Evolutionary conservation across 2,329 filamentous ascomycete genomes (phyloP), one percentile per base, ranked within the genome.

Genomic region (Phaeoacremonium minimum): DNA sequence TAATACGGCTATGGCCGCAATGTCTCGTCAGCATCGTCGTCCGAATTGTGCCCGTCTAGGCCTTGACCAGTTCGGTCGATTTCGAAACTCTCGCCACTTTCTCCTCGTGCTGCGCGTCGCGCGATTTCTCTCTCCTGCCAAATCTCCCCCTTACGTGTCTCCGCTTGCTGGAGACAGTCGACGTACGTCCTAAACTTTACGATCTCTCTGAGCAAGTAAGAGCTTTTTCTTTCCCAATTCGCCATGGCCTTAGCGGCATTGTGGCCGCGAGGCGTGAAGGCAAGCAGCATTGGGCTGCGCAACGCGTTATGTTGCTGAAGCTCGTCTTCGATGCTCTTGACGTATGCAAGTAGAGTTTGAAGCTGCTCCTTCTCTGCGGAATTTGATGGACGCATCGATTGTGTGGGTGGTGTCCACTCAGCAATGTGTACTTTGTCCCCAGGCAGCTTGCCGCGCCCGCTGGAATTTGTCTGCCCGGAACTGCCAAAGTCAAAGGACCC

Each of bases 131-230:
- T 61, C 57, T 83, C 79, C 4, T 59, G 56, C 47, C 88, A 85
- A 29, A 96, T 82, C 54, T 82, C 83, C 31, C 77, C 73, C 56
- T 85, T 89, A 37, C 80, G 73, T 19, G 57, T 64, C 48, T 85
- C 78, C 1, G 90, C 90, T 26, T 78, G 76, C 40, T 80, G 73
- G 34, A 98, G 66, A 20, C 80, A 83, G 58, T 97, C 93, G 48
- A 96, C 90, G 54, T 97, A 98, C 0, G 90, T 97, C 42, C 85
- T 75, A 65, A 95, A 97, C 62, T 97, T 97, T 60, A 97, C 89
- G 58, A 94, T 96, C 66, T 98, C 93, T 22, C 87, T 75, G 11
- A 97, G 72, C 28, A 98, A 67, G 56, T 97, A 95, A 18, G 87
- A 83, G 38, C 87, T 94, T 67, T 97, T 97, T 54, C 85, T 82